phyloP scores from a whole-genome alignment of 1,139 yeast species.

The Spathaspora sp. region DNA sequence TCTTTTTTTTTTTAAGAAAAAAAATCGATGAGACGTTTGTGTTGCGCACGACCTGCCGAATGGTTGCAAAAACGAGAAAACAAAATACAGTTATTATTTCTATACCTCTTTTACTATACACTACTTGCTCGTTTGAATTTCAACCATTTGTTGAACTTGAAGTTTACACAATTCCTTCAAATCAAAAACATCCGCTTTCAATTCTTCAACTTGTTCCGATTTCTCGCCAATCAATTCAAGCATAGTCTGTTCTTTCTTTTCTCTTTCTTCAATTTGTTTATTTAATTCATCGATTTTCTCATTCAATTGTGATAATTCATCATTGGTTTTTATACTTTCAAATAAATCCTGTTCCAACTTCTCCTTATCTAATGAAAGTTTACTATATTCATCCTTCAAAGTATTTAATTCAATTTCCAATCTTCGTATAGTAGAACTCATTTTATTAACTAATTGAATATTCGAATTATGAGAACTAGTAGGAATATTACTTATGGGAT shows the following conservation, averaged over 20 bases:
- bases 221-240: slow-evolving; percentile 84
- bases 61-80: too few relatives aligned
- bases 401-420: slow-evolving; percentile 76
- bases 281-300: slow-evolving; percentile 34
- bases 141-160: slow-evolving; percentile 86
- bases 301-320: slow-evolving; percentile 44
- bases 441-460: slow-evolving; percentile 67
- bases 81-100: too few relatives aligned
- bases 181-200: slow-evolving; percentile 85
- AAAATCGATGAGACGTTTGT: neutral
- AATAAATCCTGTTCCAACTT: slow-evolving; percentile 68
- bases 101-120: neutral
- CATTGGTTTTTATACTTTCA: slow-evolving; percentile 39
- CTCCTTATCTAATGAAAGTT: slow-evolving; percentile 58
- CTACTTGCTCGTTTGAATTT: slow-evolving; percentile 43
- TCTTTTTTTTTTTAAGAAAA: neutral
- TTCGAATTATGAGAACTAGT: slow-evolving; percentile 19
- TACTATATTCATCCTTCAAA: slow-evolving; percentile 60
- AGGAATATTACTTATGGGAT: slow-evolving; percentile 15
- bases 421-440: slow-evolving; percentile 73
- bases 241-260: slow-evolving; percentile 56
- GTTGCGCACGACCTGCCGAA: neutral
- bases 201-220: slow-evolving; percentile 80
- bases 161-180: slow-evolving; percentile 76
- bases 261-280: slow-evolving; percentile 35